These are phyloP conservation scores for Agrocybe chaxingu DNA, from an alignment of 768 basidiomycete species.

Conservation along the genomic window DNA sequence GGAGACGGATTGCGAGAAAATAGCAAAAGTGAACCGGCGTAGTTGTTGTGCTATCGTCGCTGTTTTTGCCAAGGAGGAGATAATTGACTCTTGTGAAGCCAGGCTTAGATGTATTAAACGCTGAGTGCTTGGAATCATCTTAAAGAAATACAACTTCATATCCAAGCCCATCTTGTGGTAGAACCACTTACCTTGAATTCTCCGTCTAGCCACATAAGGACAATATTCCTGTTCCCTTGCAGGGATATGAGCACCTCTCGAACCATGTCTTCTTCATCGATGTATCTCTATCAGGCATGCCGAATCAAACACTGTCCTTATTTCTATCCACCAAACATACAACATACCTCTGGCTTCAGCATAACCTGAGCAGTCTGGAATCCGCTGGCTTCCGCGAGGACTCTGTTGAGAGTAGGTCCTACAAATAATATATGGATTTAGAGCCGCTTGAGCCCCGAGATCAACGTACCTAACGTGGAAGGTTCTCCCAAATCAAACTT, in stretches of 20 bases:
- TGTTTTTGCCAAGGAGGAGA: slow-evolving; percentile 52
- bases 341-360: slow-evolving; percentile 38
- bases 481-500: slow-evolving; percentile 66
- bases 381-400: slow-evolving; percentile 28
- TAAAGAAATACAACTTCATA: not conserved
- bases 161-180: not conserved
- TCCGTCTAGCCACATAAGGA: slow-evolving; percentile 40
- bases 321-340: not conserved
- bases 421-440: not conserved
- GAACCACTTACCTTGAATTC: slow-evolving; percentile 27
- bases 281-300: slow-evolving; percentile 47
- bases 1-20: slow-evolving; percentile 36
- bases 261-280: slow-evolving; percentile 72
- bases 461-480: slow-evolving; percentile 61
- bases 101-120: slow-evolving; percentile 67
- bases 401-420: slow-evolving; percentile 47
- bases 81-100: slow-evolving; percentile 61
- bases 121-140: slow-evolving; percentile 54
- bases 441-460: not conserved
- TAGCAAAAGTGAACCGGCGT: slow-evolving; percentile 52
- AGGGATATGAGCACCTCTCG: slow-evolving; percentile 74
- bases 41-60: slow-evolving; percentile 64
- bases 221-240: slow-evolving; percentile 66
- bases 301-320: not conserved
- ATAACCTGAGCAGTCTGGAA: slow-evolving; percentile 35